These are phyloP conservation scores for Scheffersomyces spartinae DNA, from an alignment of 805 yeast genomes.

Conservation along the genomic window DNA sequence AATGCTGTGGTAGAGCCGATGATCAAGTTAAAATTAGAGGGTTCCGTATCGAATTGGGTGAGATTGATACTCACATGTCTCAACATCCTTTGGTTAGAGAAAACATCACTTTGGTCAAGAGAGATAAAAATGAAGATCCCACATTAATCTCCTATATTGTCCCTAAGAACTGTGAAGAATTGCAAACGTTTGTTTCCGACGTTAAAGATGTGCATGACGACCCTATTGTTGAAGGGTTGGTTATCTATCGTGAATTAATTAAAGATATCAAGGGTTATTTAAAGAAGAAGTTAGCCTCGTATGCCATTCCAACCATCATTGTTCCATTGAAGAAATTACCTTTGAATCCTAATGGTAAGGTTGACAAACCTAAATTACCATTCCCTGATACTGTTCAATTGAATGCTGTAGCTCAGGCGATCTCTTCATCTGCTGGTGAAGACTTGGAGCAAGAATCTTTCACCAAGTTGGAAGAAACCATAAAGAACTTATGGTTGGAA, in stretches of 20 bases:
- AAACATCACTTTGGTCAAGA: slow-evolving; percentile 82
- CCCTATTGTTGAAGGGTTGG: slow-evolving; percentile 68
- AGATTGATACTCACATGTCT: slow-evolving; percentile 93
- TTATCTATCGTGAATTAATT: slow-evolving; percentile 63
- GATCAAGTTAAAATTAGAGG: slow-evolving; percentile 98
- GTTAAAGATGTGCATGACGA: slow-evolving; percentile 40
- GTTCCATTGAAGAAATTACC: slow-evolving; percentile 84
- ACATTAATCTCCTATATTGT: slow-evolving; percentile 85
- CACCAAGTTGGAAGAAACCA: slow-evolving; percentile 50
- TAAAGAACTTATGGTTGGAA: slow-evolving; percentile 75
- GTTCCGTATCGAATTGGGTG: slow-evolving; percentile 96
- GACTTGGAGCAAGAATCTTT: slow-evolving; percentile 36
- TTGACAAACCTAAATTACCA: slow-evolving; percentile 93
- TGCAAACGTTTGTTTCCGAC: slow-evolving; percentile 38
- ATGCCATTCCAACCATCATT: slow-evolving; percentile 86
- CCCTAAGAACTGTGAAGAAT: slow-evolving; percentile 44
- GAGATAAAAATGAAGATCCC: slow-evolving; percentile 89
- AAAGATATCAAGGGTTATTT: slow-evolving; percentile 73
- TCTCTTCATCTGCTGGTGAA: slow-evolving; percentile 26
- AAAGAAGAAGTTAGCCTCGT: slow-evolving; percentile 81
- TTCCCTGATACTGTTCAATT: slow-evolving; percentile 88
- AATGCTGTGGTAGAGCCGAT: slow-evolving; percentile 98
- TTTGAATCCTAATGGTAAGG: slow-evolving; percentile 95
- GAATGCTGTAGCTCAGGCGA: slow-evolving; percentile 52
- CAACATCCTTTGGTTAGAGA: slow-evolving; percentile 90